Evolutionary conservation across 345 rosid species (phyloP), one percentile per base, ranked within the genome.

Genomic region (Abelmoschus esculentus): DNA sequence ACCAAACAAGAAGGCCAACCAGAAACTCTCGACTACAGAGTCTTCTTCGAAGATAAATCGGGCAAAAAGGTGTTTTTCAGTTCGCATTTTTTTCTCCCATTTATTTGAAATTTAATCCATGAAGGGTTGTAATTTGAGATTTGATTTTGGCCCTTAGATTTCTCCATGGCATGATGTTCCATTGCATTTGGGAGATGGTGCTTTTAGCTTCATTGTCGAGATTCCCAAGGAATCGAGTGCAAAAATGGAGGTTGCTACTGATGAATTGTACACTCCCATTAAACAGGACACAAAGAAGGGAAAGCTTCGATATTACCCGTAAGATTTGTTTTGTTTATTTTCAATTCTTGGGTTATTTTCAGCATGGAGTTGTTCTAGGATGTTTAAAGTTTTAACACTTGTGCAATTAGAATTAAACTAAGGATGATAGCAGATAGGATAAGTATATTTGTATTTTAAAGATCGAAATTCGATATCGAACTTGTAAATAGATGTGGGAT

Each of bases 81-180:
- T 29, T 31, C 49, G 10, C 58, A 6, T 9, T 0, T 3, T 44
- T 57, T 29, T 7, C 15, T 11, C 26, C 13, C 26, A 22, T 56
- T 22, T 56, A 19, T 66, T 47, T 66, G 13, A 66, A 49, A 31
- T 28, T 42, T 44, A 8, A 13, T 2, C 31, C 15, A 13, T 4
- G 0, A 61, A 60, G 29, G 28, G 26, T 7, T 19, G 15, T 14
- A 5, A n/a, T 53, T 1, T 42, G 60, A 50, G 18, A 9, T 50
- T 54, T 54, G 58, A 15, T 47, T 49, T 44, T 19, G 71, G 7
- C 44, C 26, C 62, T 32, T 76, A 92, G 98, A 83, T 92, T 57
- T 96, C 99, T 73, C 99, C 99, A 6, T 92, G 98, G 98, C 99
- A 96, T 81, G 98, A 89, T 73, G 75, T 96, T 49, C 99, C 98